These are phyloP conservation scores for Ogataea dorogensis DNA, from an alignment of 805 yeast genomes.

Conservation along the genomic window DNA sequence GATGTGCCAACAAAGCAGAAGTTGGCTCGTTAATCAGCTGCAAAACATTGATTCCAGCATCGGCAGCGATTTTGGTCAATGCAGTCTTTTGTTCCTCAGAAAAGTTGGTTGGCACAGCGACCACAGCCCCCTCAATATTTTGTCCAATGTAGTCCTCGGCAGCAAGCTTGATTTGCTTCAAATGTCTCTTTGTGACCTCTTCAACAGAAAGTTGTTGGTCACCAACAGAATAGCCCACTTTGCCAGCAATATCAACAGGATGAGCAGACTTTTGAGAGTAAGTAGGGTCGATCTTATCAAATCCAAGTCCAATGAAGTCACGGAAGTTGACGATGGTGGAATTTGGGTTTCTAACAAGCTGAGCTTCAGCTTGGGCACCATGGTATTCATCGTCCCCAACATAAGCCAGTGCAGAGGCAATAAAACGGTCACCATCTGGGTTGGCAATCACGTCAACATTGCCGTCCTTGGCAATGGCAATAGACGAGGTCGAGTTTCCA, in stretches of 20 bases:
- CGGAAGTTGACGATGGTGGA: conserved; percentile 90
- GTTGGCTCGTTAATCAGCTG: conserved; percentile 92
- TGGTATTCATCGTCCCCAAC: conserved; percentile 95
- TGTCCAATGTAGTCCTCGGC: conserved; percentile 92
- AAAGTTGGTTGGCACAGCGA: conserved; percentile 90
- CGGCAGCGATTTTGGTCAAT: conserved; percentile 57
- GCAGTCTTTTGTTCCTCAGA: conserved; percentile 67
- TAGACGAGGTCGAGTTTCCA: conserved; percentile 94
- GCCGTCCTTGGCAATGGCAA: conserved; percentile 89
- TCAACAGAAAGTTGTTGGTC: conserved; percentile 64
- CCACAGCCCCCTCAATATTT: conserved; percentile 74
- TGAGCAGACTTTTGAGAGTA: conserved; percentile 64
- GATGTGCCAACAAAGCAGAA: conserved; percentile 85
- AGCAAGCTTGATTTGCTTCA: conserved; percentile 75
- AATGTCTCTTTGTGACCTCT: conserved; percentile 81
- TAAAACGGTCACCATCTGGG: conserved; percentile 98
- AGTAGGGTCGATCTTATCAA: conserved; percentile 65
- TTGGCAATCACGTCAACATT: conserved; percentile 96
- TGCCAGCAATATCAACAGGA: conserved; percentile 62
- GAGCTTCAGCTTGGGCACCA: conserved; percentile 94
- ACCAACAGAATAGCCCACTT: conserved; percentile 62
- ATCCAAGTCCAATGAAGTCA: conserved; percentile 81
- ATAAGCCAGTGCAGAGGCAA: conserved; percentile 89
- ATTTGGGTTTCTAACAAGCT: conserved; percentile 83
- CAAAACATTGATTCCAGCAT: conserved; percentile 74